Percentiles rank a stretch among this genome's conserved stretches.
These are phyloP conservation scores for Pythium myriotylum DNA, from an alignment of 352 stramenopile species.

Conservation along the genomic window DNA sequence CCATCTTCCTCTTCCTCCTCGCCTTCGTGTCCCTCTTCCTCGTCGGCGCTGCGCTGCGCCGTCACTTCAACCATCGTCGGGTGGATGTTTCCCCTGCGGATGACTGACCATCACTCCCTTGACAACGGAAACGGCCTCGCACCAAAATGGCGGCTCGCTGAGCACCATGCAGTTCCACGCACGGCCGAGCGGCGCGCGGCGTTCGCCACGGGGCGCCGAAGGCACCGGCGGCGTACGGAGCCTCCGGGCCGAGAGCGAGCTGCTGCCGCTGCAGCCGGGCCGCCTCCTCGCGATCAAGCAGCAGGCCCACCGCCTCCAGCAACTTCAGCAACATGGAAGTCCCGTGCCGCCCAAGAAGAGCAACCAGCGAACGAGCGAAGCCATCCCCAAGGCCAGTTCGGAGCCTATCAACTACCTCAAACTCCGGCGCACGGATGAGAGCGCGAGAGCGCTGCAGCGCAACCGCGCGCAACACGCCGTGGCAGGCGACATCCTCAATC, in stretches of 20 bases:
- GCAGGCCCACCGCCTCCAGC: constrained; percentile 3
- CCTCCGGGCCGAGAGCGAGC: constrained; percentile 8
- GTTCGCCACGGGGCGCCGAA: not conserved
- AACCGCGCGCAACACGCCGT: constrained; percentile 46
- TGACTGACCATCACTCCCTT: constrained; percentile 21
- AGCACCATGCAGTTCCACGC: constrained; percentile 18
- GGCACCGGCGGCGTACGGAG: not conserved
- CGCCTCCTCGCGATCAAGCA: constrained; percentile 19
- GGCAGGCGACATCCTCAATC: constrained; percentile 51
- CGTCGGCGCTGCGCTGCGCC: not conserved
- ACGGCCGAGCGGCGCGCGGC: not conserved
- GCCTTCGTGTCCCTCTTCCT: constrained; percentile 8
- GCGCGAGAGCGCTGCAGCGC: constrained; percentile 43
- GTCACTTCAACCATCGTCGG: constrained; percentile 7
- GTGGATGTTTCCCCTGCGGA: not conserved
- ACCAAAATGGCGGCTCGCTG: not conserved
- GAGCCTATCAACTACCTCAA: constrained; percentile 72
- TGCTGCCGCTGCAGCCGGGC: constrained; percentile 16
- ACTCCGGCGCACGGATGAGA: constrained; percentile 61
- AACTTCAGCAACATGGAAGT: constrained; percentile 14
- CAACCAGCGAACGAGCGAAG: constrained; percentile 5
- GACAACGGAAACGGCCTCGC: not conserved
- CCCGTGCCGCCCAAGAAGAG: constrained; percentile 1
- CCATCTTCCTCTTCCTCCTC: constrained; percentile 32
- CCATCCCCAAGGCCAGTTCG: not conserved